phyloP scores from a whole-genome alignment of 148 eudicot species.

The Talinum fruticosum region DNA sequence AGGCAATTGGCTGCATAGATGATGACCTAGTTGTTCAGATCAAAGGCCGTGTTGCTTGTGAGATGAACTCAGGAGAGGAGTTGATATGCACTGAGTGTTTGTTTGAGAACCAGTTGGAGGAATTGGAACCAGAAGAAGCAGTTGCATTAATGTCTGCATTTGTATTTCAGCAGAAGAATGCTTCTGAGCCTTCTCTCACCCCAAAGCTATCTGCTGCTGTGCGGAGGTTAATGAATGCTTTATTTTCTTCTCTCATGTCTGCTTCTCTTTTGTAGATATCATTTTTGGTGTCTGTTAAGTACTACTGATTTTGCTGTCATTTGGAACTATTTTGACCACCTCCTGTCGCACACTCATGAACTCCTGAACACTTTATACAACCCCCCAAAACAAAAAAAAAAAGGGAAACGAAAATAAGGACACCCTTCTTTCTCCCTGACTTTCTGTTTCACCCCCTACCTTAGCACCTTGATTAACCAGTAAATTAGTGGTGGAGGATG shows the following conservation, averaged over 20 bases:
- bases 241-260: constrained; percentile 1
- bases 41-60: constrained; percentile 99
- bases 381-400: too few relatives aligned
- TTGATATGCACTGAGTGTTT: constrained; percentile 94
- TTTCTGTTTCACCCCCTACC: neutral
- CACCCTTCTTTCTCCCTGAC: neutral
- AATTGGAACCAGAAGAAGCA: constrained; percentile 97
- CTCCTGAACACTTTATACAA: neutral
- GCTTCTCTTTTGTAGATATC: neutral
- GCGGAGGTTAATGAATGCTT: constrained; percentile 45
- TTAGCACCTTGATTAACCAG: neutral
- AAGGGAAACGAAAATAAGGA: too few relatives aligned
- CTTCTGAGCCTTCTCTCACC: constrained; percentile 87
- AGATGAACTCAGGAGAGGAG: constrained; percentile 99
- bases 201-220: constrained; percentile 75
- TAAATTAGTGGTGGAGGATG: neutral
- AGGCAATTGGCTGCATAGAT: constrained; percentile 87
- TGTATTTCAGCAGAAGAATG: constrained; percentile 94
- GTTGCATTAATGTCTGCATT: constrained; percentile 95
- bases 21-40: constrained; percentile 95
- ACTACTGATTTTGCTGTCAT: neutral
- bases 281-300: neutral
- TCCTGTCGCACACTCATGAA: neutral
- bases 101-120: constrained; percentile 95
- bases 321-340: neutral